These are phyloP conservation scores for Boeremia exigua DNA, from an alignment of 2,329 filamentous ascomycete species.

Conservation along the genomic window DNA sequence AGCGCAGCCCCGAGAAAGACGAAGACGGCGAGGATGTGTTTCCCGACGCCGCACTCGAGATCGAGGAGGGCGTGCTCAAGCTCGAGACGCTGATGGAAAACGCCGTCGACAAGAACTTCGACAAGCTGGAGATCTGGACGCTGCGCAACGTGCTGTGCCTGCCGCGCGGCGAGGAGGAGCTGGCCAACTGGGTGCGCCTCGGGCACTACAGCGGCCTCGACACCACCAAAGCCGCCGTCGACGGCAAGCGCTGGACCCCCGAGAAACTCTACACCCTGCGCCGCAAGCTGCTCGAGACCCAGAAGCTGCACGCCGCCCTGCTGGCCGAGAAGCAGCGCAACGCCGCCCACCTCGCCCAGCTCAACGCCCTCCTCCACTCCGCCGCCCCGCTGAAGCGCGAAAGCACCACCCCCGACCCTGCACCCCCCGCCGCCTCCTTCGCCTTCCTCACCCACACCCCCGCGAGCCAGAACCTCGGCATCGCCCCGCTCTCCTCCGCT, in stretches of 20 bases:
- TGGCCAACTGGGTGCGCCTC: conserved; percentile 78
- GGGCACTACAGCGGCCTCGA: conserved; percentile 76
- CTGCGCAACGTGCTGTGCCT: conserved; percentile 73
- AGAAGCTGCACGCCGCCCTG: conserved; percentile 73
- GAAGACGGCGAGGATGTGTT: conserved; percentile 52
- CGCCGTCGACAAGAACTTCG: conserved; percentile 59
- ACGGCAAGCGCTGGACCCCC: conserved; percentile 44
- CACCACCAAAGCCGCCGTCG: neutral
- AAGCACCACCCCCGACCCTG: conserved; percentile 12
- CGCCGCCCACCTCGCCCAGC: conserved; percentile 69
- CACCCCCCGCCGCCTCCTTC: conserved; percentile 43
- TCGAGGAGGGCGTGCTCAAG: conserved; percentile 75
- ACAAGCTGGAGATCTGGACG: conserved; percentile 73
- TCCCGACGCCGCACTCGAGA: conserved; percentile 68
- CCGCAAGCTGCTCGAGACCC: conserved; percentile 77
- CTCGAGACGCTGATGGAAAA: conserved; percentile 58
- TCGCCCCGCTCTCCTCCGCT: conserved; percentile 44
- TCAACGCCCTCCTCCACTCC: conserved; percentile 62
- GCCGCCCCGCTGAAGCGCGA: conserved; percentile 23
- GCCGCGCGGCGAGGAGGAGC: conserved; percentile 59
- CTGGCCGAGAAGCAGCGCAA: conserved; percentile 75
- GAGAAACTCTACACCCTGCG: conserved; percentile 76
- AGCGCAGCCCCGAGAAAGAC: conserved; percentile 51
- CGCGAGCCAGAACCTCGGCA: conserved; percentile 54
- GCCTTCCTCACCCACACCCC: conserved; percentile 63